Evolutionary conservation across 371 early-diverging fungal species (phyloP).

Genomic region (Haplosporangium sp.): DNA sequence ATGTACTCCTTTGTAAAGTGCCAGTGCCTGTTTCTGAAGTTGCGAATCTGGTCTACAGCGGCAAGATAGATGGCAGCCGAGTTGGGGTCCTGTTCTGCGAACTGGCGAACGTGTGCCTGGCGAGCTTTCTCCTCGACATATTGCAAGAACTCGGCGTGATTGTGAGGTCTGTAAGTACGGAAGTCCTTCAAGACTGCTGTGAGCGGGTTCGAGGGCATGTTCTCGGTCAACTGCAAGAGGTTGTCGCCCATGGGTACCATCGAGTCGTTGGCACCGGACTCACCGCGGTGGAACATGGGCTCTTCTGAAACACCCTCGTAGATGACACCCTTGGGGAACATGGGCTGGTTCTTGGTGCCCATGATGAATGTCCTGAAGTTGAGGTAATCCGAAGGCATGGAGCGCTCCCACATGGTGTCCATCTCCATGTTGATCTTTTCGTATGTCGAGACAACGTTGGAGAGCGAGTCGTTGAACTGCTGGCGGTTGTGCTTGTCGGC

Average conservation of each 20-base stretch:
- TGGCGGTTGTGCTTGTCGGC: conserved; percentile 64
- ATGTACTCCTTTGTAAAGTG: conserved; percentile 89
- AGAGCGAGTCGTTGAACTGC: conserved; percentile 69
- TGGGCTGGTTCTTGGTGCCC: conserved; percentile 89
- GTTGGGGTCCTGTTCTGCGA: conserved; percentile 65
- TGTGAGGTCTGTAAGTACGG: conserved; percentile 80
- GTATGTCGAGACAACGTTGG: conserved; percentile 69
- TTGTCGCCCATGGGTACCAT: conserved; percentile 90
- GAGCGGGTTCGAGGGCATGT: conserved; percentile 86
- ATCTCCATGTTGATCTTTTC: conserved; percentile 76
- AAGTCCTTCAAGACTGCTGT: conserved; percentile 83
- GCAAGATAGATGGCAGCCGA: conserved; percentile 75
- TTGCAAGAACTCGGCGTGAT: conserved; percentile 79
- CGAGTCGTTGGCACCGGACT: conserved; percentile 88
- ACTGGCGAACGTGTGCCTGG: conserved; percentile 58
- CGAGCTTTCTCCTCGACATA: conserved; percentile 69
- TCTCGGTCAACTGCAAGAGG: conserved; percentile 80
- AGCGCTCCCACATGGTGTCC: conserved; percentile 85
- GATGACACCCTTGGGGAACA: conserved; percentile 88
- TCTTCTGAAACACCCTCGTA: conserved; percentile 81
- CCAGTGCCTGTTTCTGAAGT: conserved; percentile 91
- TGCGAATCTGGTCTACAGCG: conserved; percentile 87
- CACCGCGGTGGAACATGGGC: conserved; percentile 81
- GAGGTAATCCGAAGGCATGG: conserved; percentile 77
- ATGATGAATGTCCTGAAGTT: conserved; percentile 91